Evolutionary conservation across 148 eudicot genomes (phyloP), one percentile per base, ranked within the genome.

Genomic region (Tetragonia tetragonoides): DNA sequence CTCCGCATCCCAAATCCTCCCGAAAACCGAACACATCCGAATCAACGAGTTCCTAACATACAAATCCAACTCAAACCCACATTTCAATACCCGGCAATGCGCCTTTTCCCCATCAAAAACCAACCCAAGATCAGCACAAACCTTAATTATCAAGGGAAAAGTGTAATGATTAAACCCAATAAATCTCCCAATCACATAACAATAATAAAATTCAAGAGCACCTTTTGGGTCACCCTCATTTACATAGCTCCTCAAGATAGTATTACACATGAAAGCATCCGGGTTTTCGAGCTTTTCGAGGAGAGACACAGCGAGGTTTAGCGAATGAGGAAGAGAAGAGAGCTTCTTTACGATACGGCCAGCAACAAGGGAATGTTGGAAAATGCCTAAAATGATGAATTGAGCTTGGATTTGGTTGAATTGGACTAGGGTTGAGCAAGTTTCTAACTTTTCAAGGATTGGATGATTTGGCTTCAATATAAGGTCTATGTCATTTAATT

Each of bases 221-320:
- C 49, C 60, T 59, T 74, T 44, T 38, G 78, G 79, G 77, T 83
- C 72, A 77, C 87, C 81, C 84, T 53, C 68, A 18, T 84, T 81
- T 72, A 83, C 81, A 77, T n/a, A 84, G 1, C 90, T 63, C 75
- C 86, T 88, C n/a, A 87, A 75, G 67, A 88, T 78, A 14, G 87
- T 79, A 79, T 88, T 88, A 63, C 94, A 88, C 70, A 90, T 68
- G 51, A 88, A 90, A 17, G 89, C 91, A 86, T 87, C 90, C 3
- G 86, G 89, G 63, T 84, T 74, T 56, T 90, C 81, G 21, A 86
- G 56, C 15, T 44, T 41, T 56, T 74, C 64, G 18, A 88, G 79
- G 15, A 88, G 69, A 60, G 74, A 68, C 24, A 90, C 83, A 1
- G 91, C 91, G 11, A 57, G 65, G 49, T 71, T 39, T 56, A 87